These are phyloP conservation scores for Cucurbita moschata DNA, from an alignment of 306 rosid genomes.

Conservation along the genomic window DNA sequence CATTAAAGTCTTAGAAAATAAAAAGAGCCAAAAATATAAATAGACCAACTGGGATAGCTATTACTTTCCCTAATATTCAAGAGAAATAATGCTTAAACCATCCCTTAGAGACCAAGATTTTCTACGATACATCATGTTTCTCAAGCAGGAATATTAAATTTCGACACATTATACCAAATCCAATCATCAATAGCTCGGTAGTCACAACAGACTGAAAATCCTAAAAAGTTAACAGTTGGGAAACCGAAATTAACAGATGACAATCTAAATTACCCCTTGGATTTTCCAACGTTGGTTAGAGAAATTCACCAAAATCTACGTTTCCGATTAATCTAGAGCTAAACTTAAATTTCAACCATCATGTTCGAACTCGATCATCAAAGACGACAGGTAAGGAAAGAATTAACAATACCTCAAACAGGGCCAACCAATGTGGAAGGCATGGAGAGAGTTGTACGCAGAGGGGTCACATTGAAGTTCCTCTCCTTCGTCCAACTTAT, in stretches of 20 bases:
- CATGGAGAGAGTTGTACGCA: slow-evolving; percentile 86
- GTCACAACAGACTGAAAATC: neutral
- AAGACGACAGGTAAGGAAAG: neutral
- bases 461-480: slow-evolving; percentile 94
- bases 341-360: neutral
- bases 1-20: neutral
- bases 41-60: neutral
- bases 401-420: slow-evolving; percentile 48
- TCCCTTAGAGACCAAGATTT: neutral
- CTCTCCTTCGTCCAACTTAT: slow-evolving; percentile 85
- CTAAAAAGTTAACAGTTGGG: no score
- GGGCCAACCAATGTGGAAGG: slow-evolving; percentile 82
- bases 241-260: neutral
- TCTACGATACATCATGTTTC: neutral
- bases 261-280: neutral
- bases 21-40: neutral
- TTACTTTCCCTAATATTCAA: neutral
- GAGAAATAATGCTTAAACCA: neutral
- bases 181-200: neutral
- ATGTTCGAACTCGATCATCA: neutral
- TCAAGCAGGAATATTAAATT: neutral
- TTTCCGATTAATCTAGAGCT: neutral
- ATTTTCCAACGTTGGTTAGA: neutral
- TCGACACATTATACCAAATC: neutral
- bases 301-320: neutral